Evolutionary conservation across 2,329 filamentous ascomycete species (phyloP).

Genomic region (Microdochium nivale): DNA sequence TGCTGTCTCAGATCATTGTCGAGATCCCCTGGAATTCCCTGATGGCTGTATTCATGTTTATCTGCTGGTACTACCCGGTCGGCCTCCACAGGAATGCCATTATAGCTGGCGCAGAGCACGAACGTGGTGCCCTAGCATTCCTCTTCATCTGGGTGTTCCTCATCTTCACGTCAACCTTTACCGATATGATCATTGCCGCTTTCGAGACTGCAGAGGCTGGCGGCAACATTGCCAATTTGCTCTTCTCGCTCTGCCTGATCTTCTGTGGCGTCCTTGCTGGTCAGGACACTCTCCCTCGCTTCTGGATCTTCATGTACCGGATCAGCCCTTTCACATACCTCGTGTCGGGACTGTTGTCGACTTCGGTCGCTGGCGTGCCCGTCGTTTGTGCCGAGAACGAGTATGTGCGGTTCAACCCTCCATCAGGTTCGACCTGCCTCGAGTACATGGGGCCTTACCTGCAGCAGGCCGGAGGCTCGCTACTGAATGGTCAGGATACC

Average conservation of each 20-base stretch:
- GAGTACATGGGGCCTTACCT: conserved; percentile 45
- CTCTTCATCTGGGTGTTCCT: conserved; percentile 68
- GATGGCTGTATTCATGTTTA: conserved; percentile 67
- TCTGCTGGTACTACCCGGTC: conserved; percentile 81
- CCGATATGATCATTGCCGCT: conserved; percentile 67
- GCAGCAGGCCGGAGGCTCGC: conserved; percentile 33
- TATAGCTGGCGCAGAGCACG: conserved; percentile 49
- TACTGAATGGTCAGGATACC: conserved; percentile 32
- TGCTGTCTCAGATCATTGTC: conserved; percentile 73
- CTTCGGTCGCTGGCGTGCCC: conserved; percentile 50
- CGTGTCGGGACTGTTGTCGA: conserved; percentile 55
- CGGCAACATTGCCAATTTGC: conserved; percentile 66
- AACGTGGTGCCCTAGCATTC: conserved; percentile 73
- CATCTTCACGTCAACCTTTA: conserved; percentile 74
- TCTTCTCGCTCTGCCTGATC: conserved; percentile 64
- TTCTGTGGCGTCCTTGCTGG: conserved; percentile 68
- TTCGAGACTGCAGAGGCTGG: conserved; percentile 68
- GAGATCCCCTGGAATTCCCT: conserved; percentile 80
- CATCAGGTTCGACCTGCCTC: conserved; percentile 41
- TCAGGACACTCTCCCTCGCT: conserved; percentile 53
- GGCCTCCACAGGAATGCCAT: conserved; percentile 65
- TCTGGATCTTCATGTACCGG: conserved; percentile 74
- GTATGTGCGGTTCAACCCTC: conserved; percentile 51
- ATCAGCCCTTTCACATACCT: conserved; percentile 69
- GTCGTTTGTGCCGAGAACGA: conserved; percentile 59